A percentile compares a stretch with the other conserved stretches of the same genome.
Conservation (phyloP, 2,329 filamentous ascomycete species). For the Fusarium globosum region DNA sequence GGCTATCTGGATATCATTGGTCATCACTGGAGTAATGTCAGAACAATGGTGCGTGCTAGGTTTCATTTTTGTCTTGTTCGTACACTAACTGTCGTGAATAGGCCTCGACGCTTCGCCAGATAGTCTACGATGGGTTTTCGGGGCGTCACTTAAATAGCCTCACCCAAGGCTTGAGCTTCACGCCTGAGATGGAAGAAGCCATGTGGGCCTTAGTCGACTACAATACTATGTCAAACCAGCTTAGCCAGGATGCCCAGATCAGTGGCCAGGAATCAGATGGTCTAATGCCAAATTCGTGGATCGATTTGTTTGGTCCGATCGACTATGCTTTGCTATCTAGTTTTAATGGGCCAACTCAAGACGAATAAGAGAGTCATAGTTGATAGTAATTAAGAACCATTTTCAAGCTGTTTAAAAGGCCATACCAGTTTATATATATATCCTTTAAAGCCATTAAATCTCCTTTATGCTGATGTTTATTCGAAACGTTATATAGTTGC, state of each 20-base stretch:
- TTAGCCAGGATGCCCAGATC: background rate
- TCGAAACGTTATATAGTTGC: too few species aligned
- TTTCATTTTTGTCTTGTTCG: background rate
- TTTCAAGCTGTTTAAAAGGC: too few species aligned
- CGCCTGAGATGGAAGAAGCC: background rate
- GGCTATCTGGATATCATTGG: background rate
- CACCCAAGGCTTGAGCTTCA: background rate
- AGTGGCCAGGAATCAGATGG: background rate
- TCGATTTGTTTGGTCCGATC: background rate
- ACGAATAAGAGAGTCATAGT: background rate
- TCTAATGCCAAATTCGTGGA: background rate
- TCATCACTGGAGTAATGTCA: background rate
- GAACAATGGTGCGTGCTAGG: background rate
- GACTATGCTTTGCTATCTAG: background rate
- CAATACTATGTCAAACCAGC: background rate
- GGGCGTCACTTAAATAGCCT: background rate
- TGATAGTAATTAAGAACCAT: background rate
- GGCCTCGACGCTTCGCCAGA: background rate
- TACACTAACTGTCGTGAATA: background rate
- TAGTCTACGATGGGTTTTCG: background rate
- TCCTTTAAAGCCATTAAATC: too few species aligned
- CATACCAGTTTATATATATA: too few species aligned
- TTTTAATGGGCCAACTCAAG: background rate
- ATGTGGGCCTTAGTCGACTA: background rate
- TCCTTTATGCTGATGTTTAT: background rate